Base-by-base conservation (phyloP, 2,329 filamentous ascomycete genomes). In the Fusarium sp. region DNA sequence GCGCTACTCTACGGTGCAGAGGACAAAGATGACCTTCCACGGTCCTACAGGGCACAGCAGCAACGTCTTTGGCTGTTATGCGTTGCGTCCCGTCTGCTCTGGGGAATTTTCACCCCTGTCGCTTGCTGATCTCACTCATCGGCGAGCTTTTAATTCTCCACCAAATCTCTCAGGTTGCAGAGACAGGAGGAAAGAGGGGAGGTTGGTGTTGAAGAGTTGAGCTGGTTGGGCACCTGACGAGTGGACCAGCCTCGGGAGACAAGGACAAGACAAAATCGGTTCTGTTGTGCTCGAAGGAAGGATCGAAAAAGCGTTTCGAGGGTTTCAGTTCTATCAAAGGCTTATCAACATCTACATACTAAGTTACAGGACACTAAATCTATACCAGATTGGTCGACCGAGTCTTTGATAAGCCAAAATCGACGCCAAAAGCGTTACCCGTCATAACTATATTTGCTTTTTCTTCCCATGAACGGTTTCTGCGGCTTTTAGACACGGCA, bases 151-250 rank as follows among this genome's bases (percentile, higher is more conserved):
- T 41, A 37, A 41, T 71, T 69, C 64, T 71, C 69, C 64, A 71
- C 69, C 56, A 45, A 69, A 66, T 52, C n/a, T 46, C 56, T 38
- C 49, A 66, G 55, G 69, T 66, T 66, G 56, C 50, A 71, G 67
- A 61, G 55, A 41, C 42, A 15, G 55, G 56, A 63, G 56, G 44
- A 23, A 20, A 23, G 53, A 35, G 53, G 35, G 58, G 58, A 60
- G 64, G 58, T 37, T 69, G 67, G 62, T 46, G 50, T 38, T 57
- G 32, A 33, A 53, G 46, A 49, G 54, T 64, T 56, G 54, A 60
- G 64, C 64, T 56, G 37, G 54, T 66, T 69, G 65, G 65, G 64
- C 59, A 68, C 32, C 66, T 44, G 54, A 23, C 23, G 48, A 56
- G 42, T 54, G 50, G 54, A 32, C 57, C 37, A 57, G 62, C 46